Base-by-base conservation (phyloP, 192 early-diverging fungal species). In the Cladochytrium replicatum region DNA sequence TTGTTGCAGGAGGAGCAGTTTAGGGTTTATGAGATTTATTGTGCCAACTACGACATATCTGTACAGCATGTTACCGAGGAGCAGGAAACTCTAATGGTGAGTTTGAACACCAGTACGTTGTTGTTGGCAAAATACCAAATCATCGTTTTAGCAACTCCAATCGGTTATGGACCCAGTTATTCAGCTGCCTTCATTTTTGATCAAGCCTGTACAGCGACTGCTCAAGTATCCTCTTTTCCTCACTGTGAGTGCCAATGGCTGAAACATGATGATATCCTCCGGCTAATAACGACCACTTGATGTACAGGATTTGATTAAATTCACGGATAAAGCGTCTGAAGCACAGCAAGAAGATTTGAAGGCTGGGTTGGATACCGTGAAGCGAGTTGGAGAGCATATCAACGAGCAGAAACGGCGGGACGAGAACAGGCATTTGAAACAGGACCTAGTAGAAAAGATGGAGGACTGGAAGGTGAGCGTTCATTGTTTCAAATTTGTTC, bases 121-220 rank as follows among this genome's bases (percentile, higher is more conserved):
- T n/a, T n/a, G n/a, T n/a, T n/a, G n/a, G n/a, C n/a, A n/a, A n/a
- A n/a, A n/a, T n/a, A n/a, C n/a, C n/a, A n/a, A n/a, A n/a, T n/a
- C n/a, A n/a, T n/a, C n/a, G n/a, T n/a, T n/a, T n/a, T n/a, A n/a
- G n/a, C n/a, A n/a, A n/a, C n/a, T n/a, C n/a, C n/a, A n/a, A n/a
- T n/a, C n/a, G n/a, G n/a, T n/a, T n/a, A 51, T 86, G 84, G 88
- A 93, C 39, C 91, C 91, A 19, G 77, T 76, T 45, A 84, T 91
- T 47, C 86, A 83, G 63, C 63, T 99, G 52, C 88, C 87, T n/a
- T 87, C 84, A 3, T 85, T 87, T 68, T 73, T 99, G 45, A 99
- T 99, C 69, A 93, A 96, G 51, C 96, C 96, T 2, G 80, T 99
- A 4, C 96, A 99, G 67, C 80, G 96, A 42, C 87, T 97, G 47